Evolutionary conservation across 1,284 basidiomycete species (phyloP).

Genomic region (Phellopilus nigrolimitatus): DNA sequence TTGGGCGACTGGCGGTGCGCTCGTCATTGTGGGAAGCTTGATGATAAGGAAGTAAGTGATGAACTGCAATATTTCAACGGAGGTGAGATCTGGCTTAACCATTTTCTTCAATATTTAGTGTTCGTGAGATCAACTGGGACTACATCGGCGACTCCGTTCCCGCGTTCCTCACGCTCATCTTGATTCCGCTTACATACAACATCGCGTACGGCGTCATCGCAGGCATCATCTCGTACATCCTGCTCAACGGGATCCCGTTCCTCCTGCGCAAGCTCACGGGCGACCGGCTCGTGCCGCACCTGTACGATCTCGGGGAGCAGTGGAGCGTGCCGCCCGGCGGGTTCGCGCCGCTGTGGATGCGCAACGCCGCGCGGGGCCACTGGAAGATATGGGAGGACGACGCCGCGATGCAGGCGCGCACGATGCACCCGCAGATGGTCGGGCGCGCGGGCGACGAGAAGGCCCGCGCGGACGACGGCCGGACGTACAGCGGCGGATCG

Average conservation of each 20-base stretch:
- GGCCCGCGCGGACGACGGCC: not conserved
- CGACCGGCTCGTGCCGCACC: slow-evolving; percentile 66
- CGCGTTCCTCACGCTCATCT: slow-evolving; percentile 73
- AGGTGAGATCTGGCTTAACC: not conserved
- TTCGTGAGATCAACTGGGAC: slow-evolving; percentile 85
- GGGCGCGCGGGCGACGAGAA: not conserved
- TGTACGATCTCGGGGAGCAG: slow-evolving; percentile 55
- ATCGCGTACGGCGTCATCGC: slow-evolving; percentile 90
- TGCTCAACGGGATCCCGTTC: slow-evolving; percentile 71
- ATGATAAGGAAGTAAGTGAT: slow-evolving; percentile 76
- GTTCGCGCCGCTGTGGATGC: slow-evolving; percentile 68
- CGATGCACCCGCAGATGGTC: not conserved
- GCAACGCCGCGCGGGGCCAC: slow-evolving; percentile 10
- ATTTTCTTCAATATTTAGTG: slow-evolving; percentile 33
- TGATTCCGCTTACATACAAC: slow-evolving; percentile 78
- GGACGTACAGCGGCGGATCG: not conserved
- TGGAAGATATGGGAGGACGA: slow-evolving; percentile 15
- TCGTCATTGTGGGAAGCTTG: slow-evolving; percentile 83
- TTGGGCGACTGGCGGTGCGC: slow-evolving; percentile 86
- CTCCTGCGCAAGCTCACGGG: slow-evolving; percentile 49
- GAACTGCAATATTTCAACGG: too few species aligned
- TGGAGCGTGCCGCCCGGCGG: slow-evolving; percentile 69
- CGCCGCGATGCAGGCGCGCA: not conserved
- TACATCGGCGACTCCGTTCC: slow-evolving; percentile 85
- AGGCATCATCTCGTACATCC: slow-evolving; percentile 65